These are phyloP conservation scores for Globisporangium okanoganense DNA, from an alignment of 352 stramenopile species.

Conservation along the genomic window DNA sequence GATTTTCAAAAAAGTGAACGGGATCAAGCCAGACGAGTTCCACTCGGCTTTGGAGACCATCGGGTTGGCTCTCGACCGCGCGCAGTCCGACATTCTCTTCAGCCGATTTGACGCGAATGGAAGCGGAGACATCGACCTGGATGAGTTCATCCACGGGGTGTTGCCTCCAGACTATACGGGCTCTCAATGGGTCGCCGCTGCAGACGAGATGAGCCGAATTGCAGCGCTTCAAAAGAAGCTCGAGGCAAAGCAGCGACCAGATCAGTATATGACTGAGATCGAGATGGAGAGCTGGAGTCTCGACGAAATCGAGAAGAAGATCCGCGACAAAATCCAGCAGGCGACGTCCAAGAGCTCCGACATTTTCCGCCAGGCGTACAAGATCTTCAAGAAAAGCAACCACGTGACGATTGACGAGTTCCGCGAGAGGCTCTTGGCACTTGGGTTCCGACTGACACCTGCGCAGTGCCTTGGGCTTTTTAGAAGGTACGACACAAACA, in stretches of 20 bases:
- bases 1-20: constrained; percentile 84
- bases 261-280: constrained; percentile 74
- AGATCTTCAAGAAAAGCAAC: constrained; percentile 79
- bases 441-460: constrained; percentile 66
- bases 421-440: constrained; percentile 54
- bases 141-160: constrained; percentile 80
- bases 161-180: constrained; percentile 71
- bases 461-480: constrained; percentile 67
- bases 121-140: constrained; percentile 74
- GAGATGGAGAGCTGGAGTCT: constrained; percentile 76
- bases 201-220: constrained; percentile 66
- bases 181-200: constrained; percentile 68
- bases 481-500: constrained; percentile 68
- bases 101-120: constrained; percentile 65
- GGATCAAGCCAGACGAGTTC: constrained; percentile 73
- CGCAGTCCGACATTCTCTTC: constrained; percentile 62
- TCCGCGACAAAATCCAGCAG: constrained; percentile 82
- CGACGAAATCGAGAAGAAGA: constrained; percentile 71
- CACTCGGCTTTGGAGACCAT: constrained; percentile 52
- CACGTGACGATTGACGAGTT: constrained; percentile 76
- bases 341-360: constrained; percentile 74
- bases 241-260: constrained; percentile 34
- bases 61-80: constrained; percentile 46
- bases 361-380: constrained; percentile 75
- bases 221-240: constrained; percentile 52